These are phyloP conservation scores for Fusarium torreyae DNA, from an alignment of 2,329 filamentous ascomycete species.

Conservation along the genomic window DNA sequence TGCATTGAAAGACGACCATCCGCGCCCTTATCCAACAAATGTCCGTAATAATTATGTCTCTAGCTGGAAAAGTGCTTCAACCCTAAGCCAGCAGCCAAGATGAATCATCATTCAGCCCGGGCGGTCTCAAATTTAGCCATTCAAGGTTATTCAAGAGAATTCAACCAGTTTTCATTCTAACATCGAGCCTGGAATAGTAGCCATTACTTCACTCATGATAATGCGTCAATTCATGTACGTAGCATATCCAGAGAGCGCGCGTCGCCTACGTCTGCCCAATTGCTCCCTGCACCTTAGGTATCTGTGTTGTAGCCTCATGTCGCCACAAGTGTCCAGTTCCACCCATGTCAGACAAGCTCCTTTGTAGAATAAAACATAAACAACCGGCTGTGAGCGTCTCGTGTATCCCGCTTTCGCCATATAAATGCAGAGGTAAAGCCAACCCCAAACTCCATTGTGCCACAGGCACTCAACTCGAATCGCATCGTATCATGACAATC, in stretches of 20 bases:
- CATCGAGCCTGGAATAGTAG: not conserved
- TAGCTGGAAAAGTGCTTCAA: too few species aligned
- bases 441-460: constrained; percentile 37
- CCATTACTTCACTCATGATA: constrained; percentile 1
- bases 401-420: constrained; percentile 46
- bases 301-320: constrained; percentile 41
- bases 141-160: not conserved
- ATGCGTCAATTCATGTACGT: constrained; percentile 44
- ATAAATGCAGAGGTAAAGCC: constrained; percentile 32
- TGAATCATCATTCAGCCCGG: not conserved
- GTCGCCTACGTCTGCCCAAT: constrained; percentile 20
- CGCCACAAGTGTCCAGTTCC: constrained; percentile 19
- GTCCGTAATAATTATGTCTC: not conserved
- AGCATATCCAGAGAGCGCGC: constrained; percentile 24
- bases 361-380: constrained; percentile 16
- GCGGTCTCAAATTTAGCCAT: not conserved
- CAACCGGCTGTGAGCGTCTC: constrained; percentile 43
- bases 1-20: not conserved
- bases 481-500: constrained; percentile 1
- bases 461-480: constrained; percentile 22
- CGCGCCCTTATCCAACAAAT: not conserved
- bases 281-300: constrained; percentile 43
- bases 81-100: not conserved
- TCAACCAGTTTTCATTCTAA: not conserved
- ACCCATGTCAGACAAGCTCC: constrained; percentile 18